Base-by-base conservation (phyloP, 106 monocot genomes). In the Apostasia shenzhenica region DNA sequence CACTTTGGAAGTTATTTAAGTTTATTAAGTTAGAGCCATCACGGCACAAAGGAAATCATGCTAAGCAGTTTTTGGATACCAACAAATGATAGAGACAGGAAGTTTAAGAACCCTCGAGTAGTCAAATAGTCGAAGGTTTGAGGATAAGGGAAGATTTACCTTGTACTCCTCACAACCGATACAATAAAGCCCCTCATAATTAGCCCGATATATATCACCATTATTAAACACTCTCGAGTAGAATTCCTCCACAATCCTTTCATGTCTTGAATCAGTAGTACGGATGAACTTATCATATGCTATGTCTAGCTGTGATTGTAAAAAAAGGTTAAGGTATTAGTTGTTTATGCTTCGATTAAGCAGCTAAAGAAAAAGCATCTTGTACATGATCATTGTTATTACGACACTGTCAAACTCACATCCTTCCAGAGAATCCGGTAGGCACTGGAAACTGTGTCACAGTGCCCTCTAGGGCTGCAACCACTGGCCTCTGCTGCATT, bases 101-200 rank as follows among this genome's bases (percentile, higher is more conserved):
- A 26, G 26, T 26, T 26, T 26, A 26, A 26, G 26, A 26, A 26
- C 26, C 26, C 26, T 26, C 26, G 26, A 26, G 26, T 26, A 26
- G 26, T 26, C 26, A 26, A 26, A 26, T 26, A 26, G 0, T 26
- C 26, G 26, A 26, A 26, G 26, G 26, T 26, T 26, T 26, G 26
- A 26, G 26, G 3, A 7, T 41, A 77, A 14, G 62, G 38, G 67
- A 44, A 83, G 45, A 38, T 48, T 38, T 48, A 97, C 97, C 97
- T 97, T 97, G 71, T 97, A 97, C 79, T 97, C 97, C 72, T 97
- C 97, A 61, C 97, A 97, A 66, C 85, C 89, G 41, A 97, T 74
- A 80, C 97, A 97, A 73, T 97, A 92, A 8, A 92, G 92, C 1
- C 97, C 89, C 77, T 92, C 92, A 72, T 97, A 97, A 58, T 97